Evolutionary conservation across 106 monocot genomes (phyloP).

Genomic region (Amphibolis antarctica): DNA sequence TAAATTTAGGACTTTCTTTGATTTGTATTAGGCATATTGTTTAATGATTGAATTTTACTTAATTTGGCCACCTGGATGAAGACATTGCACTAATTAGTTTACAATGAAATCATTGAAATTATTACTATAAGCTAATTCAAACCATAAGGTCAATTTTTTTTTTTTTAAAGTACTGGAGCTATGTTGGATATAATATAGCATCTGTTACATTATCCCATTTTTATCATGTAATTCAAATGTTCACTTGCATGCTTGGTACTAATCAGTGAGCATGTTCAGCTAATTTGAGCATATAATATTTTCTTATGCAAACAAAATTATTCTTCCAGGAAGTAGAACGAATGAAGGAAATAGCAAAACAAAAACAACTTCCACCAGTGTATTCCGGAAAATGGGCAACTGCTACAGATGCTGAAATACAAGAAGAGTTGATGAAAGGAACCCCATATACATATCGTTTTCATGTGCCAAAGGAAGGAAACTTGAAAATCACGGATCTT

Average conservation of each 20-base stretch:
- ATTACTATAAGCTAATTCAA: no score
- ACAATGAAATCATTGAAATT: no score
- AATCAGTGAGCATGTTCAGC: background rate
- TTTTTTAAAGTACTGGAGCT: no score
- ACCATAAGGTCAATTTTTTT: no score
- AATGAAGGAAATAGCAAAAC: slow-evolving; percentile 92
- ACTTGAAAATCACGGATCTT: slow-evolving; percentile 70
- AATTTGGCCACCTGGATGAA: no score
- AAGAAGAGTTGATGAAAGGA: slow-evolving; percentile 68
- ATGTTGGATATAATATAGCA: no score
- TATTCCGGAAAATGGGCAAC: slow-evolving; percentile 92
- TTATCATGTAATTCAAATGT: background rate
- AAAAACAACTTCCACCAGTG: slow-evolving; percentile 76
- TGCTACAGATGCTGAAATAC: slow-evolving; percentile 65
- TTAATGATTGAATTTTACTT: no score
- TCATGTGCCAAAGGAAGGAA: slow-evolving; percentile 85
- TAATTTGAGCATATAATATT: background rate
- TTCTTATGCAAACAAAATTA: background rate
- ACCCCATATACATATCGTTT: slow-evolving; percentile 93
- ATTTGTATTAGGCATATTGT: no score
- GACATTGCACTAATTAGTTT: no score
- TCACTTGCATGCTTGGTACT: background rate
- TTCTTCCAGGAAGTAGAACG: slow-evolving; percentile 67
- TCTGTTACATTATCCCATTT: no score
- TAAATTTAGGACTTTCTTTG: no score